Evolutionary conservation across 441 rosid species (phyloP).

Genomic region (Corymbia calophylla): DNA sequence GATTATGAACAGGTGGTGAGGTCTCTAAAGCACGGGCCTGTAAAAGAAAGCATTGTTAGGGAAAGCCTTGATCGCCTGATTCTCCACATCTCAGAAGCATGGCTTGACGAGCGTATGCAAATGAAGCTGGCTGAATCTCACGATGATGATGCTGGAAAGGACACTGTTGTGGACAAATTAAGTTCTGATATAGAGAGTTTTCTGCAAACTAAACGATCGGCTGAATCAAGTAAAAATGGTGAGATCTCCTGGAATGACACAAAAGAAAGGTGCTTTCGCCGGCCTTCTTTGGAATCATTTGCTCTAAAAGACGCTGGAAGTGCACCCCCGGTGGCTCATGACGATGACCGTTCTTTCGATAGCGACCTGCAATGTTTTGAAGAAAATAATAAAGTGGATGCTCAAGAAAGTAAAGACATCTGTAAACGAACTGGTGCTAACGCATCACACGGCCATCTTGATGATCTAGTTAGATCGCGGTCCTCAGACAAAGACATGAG

Average conservation of each 20-base stretch:
- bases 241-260: neutral
- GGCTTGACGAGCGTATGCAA: constrained; percentile 11
- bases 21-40: constrained; percentile 1
- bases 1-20: constrained; percentile 9
- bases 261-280: neutral
- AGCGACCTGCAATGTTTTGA: neutral
- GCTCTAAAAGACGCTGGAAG: constrained; percentile 1
- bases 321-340: neutral
- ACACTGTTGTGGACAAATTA: constrained; percentile 3
- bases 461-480: neutral
- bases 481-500: neutral
- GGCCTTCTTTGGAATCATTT: constrained; percentile 7
- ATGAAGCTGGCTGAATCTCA: constrained; percentile 3
- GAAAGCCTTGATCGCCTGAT: neutral
- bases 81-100: constrained; percentile 12
- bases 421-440: neutral
- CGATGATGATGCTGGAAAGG: neutral
- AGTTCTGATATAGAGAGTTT: constrained; percentile 9
- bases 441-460: neutral
- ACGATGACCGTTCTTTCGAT: neutral
- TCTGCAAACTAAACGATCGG: constrained; percentile 3
- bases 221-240: neutral
- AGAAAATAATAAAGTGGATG: neutral
- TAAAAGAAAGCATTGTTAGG: neutral
- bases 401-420: neutral